Evolutionary conservation across 2,329 filamentous ascomycete genomes (phyloP), one percentile per base, ranked within the genome.

Genomic region (Colletotrichum sp.): DNA sequence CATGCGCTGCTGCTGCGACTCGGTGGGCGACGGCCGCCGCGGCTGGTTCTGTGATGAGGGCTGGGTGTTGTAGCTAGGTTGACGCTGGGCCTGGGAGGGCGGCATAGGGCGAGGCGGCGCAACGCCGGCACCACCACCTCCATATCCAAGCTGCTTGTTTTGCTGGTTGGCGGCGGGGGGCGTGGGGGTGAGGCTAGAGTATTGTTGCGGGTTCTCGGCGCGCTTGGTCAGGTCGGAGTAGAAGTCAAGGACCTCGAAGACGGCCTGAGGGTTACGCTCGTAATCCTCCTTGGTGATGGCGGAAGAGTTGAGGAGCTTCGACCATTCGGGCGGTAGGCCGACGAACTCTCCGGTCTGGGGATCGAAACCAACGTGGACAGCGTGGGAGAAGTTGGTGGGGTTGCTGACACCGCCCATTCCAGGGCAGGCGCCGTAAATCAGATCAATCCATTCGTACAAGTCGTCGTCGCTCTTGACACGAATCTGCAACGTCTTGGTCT

Each of bases 241-340:
- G 86, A 96, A 96, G 83, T 96, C 94, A 21, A 96, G 88, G 60
- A 95, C 95, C 83, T 96, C 95, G 71, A 95, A 93, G 30, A 92
- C 94, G 75, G 92, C 95, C 87, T 96, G 94, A 7, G 97, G 97
- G 82, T 99, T 98, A 82, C 97, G 96, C 86, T 98, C 95, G 86
- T 99, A 99, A 84, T 99, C 97, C 82, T 99, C 97, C 86, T 98
- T 98, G 76, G 97, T 99, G 82, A 99, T 97, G 75, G 97, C 97
- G 4, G 97, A 99, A 10, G 96, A 96, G 82, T 97, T 99, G 79
- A 99, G 90, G 68, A 99, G 90, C 85, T 98, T 98, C 82, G 98
- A 97, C 97, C 97, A 99, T 88, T 99, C 97, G 7, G 95, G 93
- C 2, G 97, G 97, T 79, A 99, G 86, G 52, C 97, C 97, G 64